These are phyloP conservation scores for Stenocarpella maydis DNA, from an alignment of 2,329 filamentous ascomycete species.

Conservation along the genomic window DNA sequence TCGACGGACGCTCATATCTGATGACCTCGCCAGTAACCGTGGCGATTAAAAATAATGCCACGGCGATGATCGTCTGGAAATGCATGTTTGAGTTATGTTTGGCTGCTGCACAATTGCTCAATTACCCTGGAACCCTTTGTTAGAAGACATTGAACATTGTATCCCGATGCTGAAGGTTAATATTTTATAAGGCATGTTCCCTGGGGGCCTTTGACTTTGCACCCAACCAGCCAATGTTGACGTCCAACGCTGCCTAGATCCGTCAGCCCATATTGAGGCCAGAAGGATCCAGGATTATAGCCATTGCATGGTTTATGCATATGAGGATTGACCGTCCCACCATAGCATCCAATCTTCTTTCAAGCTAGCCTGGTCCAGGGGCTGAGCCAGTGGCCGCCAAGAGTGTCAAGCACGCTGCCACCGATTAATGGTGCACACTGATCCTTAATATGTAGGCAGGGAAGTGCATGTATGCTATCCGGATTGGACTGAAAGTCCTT, in stretches of 20 bases:
- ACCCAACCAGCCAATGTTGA: neutral
- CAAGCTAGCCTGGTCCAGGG: neutral
- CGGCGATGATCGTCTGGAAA: neutral
- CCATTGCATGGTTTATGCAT: neutral
- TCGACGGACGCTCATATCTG: conserved; percentile 10
- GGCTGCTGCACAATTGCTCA: neutral
- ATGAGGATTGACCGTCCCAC: neutral
- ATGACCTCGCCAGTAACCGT: neutral
- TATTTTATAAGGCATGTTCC: neutral
- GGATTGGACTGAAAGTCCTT: neutral
- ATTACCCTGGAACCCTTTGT: too few species aligned
- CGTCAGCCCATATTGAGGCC: neutral
- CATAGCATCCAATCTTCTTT: neutral
- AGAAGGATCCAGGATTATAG: conserved; percentile 8
- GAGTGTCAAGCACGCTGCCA: neutral
- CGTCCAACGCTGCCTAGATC: too few species aligned
- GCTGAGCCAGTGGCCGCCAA: neutral
- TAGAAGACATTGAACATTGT: neutral
- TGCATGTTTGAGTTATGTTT: neutral
- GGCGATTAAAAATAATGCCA: neutral
- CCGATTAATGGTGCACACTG: too few species aligned
- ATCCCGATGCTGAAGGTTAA: neutral
- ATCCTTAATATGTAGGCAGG: neutral
- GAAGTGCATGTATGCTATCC: neutral
- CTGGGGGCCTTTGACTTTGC: neutral